A percentile compares a stretch with the other conserved stretches of the same genome.
Conservation (phyloP, 1,284 basidiomycete species). For the Cronartium ribicola region DNA sequence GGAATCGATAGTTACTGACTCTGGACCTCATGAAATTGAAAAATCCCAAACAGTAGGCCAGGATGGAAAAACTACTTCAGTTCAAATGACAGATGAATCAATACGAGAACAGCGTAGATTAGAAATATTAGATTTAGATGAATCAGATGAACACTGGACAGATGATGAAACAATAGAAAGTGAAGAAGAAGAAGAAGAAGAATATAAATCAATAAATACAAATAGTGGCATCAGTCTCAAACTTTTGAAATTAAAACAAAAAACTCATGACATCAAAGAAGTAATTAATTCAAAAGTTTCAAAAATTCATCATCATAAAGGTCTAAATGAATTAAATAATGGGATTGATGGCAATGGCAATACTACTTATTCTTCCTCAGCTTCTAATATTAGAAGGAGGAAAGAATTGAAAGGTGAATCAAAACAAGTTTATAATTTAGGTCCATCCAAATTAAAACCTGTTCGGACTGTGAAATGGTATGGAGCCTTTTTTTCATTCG, state of each 20-base stretch:
- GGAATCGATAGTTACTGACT: not conserved
- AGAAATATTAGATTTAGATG: constrained; percentile 1
- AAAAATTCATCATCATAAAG: too few species aligned
- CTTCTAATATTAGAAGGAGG: not conserved
- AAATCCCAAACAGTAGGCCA: not conserved
- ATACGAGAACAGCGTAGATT: not conserved
- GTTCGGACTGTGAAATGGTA: constrained; percentile 6
- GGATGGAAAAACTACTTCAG: not conserved
- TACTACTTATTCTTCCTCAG: not conserved
- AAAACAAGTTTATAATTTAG: not conserved
- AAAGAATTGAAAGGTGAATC: constrained; percentile 9
- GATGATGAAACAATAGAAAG: not conserved
- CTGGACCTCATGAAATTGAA: not conserved
- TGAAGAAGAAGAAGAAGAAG: not conserved
- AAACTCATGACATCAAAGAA: not conserved
- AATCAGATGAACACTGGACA: not conserved
- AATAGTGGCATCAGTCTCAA: not conserved
- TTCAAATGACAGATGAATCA: not conserved
- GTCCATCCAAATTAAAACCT: not conserved
- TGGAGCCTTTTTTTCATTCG: not conserved
- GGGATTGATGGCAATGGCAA: not conserved
- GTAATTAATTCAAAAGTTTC: not conserved
- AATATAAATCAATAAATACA: not conserved
- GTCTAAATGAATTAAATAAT: too few species aligned
- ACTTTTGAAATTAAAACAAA: not conserved